Percentiles rank a stretch among this genome's conserved stretches.
Conservation (phyloP, 192 early-diverging fungal genomes). For the Rhizophagus clarus region DNA sequence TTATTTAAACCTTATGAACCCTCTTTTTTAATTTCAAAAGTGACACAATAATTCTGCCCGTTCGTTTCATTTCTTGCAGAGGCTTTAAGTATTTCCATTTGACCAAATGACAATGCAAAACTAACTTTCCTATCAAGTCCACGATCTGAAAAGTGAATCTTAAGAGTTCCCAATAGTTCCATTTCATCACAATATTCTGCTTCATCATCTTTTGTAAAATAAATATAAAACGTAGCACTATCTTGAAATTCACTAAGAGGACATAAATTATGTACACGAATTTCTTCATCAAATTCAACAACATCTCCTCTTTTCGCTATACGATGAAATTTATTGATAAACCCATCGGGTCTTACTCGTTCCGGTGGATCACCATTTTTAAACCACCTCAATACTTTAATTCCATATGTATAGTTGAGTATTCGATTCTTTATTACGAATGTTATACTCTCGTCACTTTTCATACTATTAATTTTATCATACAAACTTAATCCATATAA, state of each 20-base stretch:
- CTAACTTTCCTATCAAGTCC: neutral
- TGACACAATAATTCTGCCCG: neutral
- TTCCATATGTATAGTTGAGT: too few relatives aligned
- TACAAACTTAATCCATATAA: slow-evolving; percentile 40
- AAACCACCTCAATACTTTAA: too few relatives aligned
- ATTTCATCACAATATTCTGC: slow-evolving; percentile 5
- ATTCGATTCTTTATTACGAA: too few relatives aligned
- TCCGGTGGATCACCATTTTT: too few relatives aligned
- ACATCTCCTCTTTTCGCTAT: neutral
- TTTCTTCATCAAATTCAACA: neutral
- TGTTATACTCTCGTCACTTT: too few relatives aligned
- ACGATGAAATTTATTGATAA: too few relatives aligned
- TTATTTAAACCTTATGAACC: neutral
- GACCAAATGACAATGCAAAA: slow-evolving; percentile 10
- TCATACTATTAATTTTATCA: neutral
- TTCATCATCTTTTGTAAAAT: neutral
- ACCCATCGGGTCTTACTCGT: too few relatives aligned
- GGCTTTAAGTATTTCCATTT: slow-evolving; percentile 12
- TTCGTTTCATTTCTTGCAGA: neutral
- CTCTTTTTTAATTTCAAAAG: neutral
- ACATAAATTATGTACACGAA: neutral
- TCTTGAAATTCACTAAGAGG: neutral
- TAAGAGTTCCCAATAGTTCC: neutral
- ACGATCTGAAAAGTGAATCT: neutral
- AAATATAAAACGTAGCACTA: neutral